Evolutionary conservation across 345 rosid species (phyloP).

Genomic region (Eucalyptus polyanthemos): DNA sequence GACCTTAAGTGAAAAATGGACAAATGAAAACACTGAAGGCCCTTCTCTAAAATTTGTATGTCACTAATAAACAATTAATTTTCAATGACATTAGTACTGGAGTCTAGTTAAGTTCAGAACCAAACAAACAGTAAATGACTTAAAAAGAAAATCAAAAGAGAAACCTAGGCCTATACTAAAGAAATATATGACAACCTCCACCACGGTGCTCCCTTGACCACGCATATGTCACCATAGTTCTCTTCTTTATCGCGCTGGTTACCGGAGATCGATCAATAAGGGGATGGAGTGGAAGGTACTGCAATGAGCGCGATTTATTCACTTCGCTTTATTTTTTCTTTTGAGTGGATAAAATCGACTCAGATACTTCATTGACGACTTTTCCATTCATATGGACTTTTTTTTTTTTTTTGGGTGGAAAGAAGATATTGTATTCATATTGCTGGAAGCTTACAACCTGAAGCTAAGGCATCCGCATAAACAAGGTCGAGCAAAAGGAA

Average conservation of each 20-base stretch:
- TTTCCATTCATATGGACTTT: no score
- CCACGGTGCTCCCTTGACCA: not conserved
- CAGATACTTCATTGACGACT: no score
- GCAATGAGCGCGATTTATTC: no score
- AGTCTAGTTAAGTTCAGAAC: not conserved
- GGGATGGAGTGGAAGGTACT: no score
- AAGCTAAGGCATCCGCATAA: no score
- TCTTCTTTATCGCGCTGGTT: not conserved
- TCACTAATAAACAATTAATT: not conserved
- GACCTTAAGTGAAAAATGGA: not conserved
- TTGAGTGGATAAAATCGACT: no score
- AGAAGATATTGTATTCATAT: no score
- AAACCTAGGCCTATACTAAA: not conserved
- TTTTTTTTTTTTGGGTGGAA: no score
- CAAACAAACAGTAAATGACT: not conserved
- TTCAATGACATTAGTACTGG: not conserved
- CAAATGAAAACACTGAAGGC: not conserved
- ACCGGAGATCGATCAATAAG: no score
- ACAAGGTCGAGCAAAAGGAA: no score
- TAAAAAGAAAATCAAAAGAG: not conserved
- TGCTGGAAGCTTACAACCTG: no score
- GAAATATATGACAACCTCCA: not conserved
- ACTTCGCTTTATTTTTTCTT: no score
- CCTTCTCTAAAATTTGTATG: not conserved
- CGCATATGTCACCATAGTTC: not conserved